Base-by-base conservation (phyloP, 1,139 yeast species). In the Protomyces arabidopsidicola region DNA sequence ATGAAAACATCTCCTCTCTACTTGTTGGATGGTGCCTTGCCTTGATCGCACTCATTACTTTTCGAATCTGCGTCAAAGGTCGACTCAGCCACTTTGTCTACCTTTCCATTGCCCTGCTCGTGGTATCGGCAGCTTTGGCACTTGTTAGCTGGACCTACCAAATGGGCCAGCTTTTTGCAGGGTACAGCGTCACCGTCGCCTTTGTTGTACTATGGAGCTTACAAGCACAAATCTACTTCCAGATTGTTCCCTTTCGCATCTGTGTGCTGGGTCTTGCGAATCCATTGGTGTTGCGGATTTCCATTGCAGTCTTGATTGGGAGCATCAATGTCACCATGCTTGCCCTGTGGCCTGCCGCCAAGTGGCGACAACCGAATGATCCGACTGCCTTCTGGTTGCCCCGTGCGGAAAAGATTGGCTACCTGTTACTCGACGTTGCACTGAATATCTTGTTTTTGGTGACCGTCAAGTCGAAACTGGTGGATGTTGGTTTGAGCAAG, bases 21-120 rank as follows among this genome's bases (percentile, higher is more conserved):
- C 53, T 51, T 12, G 48, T 55, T 27, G 60, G 60, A 18, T 55
- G 60, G 60, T 22, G 60, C 14, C 14, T 55, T 38, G 60, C 60
- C 14, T 10, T 55, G 6, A 20, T 45, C 4, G 10, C 20, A 8
- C 45, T 55, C n/a, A 27, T 51, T 20, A 42, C 31, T 5, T 48
- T 20, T 18, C 53, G 60, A 10, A 55, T 55, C 45, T 27, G 53
- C 31, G 38, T 31, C 14, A 12, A 39, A 20, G 22, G 51, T 4
- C 24, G 60, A 16, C 34, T 55, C 20, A 34, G 50, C 35, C 20
- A 24, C 35, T 55, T 45, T 51, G 48, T 45, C 35, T 34, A n/a
- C 16, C 35, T 55, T 8, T 55, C 53, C 16, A 18, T 38, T 16
- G 53, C 53, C n/a, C 45, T 55, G 27, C 42, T 55, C 14, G 39